These are phyloP conservation scores for Botrytis tulipae DNA, from an alignment of 2,329 filamentous ascomycete species.

Conservation along the genomic window DNA sequence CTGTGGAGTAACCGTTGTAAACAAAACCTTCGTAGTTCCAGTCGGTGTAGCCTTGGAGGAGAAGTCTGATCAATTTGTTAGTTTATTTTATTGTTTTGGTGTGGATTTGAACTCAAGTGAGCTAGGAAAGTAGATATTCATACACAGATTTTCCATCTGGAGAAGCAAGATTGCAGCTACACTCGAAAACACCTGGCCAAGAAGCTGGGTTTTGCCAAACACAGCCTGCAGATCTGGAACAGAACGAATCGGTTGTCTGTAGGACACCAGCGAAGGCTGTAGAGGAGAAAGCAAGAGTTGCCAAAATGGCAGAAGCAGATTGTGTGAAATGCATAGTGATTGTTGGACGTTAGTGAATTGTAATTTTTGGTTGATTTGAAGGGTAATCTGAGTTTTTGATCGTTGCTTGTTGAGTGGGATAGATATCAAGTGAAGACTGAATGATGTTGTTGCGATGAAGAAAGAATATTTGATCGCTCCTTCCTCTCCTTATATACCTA, in stretches of 20 bases:
- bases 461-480: not conserved
- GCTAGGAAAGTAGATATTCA: not conserved
- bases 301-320: slow-evolving; percentile 14
- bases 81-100: not conserved
- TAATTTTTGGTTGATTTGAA: not conserved
- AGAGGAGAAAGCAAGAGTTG: slow-evolving; percentile 7
- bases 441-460: slow-evolving; percentile 9
- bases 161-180: slow-evolving; percentile 14
- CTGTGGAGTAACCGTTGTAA: not conserved
- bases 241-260: not conserved
- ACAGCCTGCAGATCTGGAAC: not conserved
- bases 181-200: slow-evolving; percentile 4
- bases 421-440: not conserved
- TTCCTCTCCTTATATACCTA: slow-evolving; percentile 13
- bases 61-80: not conserved
- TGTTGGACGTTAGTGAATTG: not conserved
- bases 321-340: slow-evolving; percentile 11
- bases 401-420: not conserved
- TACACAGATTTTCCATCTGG: slow-evolving; percentile 1
- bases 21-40: not conserved
- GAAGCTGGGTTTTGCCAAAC: not conserved
- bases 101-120: not conserved
- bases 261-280: not conserved
- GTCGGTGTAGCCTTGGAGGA: slow-evolving; percentile 1
- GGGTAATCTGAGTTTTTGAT: too few relatives aligned